Evolutionary conservation across 768 basidiomycete species (phyloP).

Genomic region (Pisolithus tinctorius): DNA sequence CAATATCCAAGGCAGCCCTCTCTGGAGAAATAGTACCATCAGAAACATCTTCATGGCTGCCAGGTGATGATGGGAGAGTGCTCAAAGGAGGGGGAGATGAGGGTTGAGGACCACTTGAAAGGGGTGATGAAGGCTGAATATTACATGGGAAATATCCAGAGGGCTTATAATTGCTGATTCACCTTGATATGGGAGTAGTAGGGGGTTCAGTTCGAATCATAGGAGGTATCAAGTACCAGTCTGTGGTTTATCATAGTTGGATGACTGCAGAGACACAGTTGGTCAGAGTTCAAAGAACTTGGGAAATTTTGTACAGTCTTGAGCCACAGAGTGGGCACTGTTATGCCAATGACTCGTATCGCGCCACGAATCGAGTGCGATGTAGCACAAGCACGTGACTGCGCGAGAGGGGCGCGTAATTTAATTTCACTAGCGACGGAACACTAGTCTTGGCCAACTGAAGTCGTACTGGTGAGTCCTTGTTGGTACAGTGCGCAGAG

Average conservation of each 20-base stretch:
- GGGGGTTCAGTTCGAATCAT: not conserved
- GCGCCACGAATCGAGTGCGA: too few relatives aligned
- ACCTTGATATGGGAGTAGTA: not conserved
- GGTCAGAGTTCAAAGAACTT: not conserved
- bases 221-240: not conserved
- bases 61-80: not conserved
- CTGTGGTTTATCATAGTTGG: not conserved
- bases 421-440: too few relatives aligned
- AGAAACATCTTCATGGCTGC: not conserved
- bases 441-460: too few relatives aligned
- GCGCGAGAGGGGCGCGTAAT: too few relatives aligned
- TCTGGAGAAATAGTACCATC: not conserved
- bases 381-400: too few relatives aligned
- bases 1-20: not conserved
- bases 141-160: too few relatives aligned
- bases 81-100: not conserved
- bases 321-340: not conserved
- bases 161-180: not conserved
- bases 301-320: not conserved
- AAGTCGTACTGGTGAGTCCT: too few relatives aligned
- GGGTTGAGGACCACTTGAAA: not conserved
- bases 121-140: not conserved
- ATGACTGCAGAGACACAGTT: not conserved
- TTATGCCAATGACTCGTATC: too few relatives aligned
- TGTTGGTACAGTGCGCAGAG: too few relatives aligned